phyloP scores from a whole-genome alignment of 768 basidiomycete species.

The Daedaleopsis nitida region DNA sequence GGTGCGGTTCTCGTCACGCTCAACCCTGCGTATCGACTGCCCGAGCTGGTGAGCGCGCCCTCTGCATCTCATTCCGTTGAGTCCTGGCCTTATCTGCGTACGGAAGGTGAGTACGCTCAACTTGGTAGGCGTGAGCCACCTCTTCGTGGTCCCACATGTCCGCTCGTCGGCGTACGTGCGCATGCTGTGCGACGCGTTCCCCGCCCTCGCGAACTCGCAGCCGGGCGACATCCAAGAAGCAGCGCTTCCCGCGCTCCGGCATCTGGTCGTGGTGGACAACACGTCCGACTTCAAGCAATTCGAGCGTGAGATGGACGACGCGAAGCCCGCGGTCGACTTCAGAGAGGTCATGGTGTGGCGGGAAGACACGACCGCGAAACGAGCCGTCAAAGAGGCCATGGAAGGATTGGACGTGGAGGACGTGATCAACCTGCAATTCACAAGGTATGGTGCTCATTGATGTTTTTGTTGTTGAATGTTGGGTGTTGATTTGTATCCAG shows the following conservation, averaged over 20 bases:
- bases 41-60: slow-evolving; percentile 65
- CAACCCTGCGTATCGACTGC: slow-evolving; percentile 76
- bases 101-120: slow-evolving; percentile 60
- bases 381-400: slow-evolving; percentile 44
- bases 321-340: slow-evolving; percentile 66
- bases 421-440: slow-evolving; percentile 83
- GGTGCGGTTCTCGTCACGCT: slow-evolving; percentile 84
- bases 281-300: slow-evolving; percentile 40
- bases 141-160: slow-evolving; percentile 72
- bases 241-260: slow-evolving; percentile 60
- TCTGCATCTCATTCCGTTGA: background rate
- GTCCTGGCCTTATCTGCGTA: background rate
- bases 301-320: slow-evolving; percentile 39
- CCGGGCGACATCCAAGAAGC: slow-evolving; percentile 62
- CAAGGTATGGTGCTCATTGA: slow-evolving; percentile 51
- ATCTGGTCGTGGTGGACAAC: slow-evolving; percentile 71
- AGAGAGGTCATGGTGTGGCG: slow-evolving; percentile 72
- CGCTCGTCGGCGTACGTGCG: slow-evolving; percentile 65
- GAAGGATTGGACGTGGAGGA: slow-evolving; percentile 58
- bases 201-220: slow-evolving; percentile 48
- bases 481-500: slow-evolving; percentile 37
- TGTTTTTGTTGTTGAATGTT: background rate
- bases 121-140: slow-evolving; percentile 64
- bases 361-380: slow-evolving; percentile 48
- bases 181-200: slow-evolving; percentile 59